Conservation (phyloP, 306 rosid species). For the Sicyos edulis region DNA sequence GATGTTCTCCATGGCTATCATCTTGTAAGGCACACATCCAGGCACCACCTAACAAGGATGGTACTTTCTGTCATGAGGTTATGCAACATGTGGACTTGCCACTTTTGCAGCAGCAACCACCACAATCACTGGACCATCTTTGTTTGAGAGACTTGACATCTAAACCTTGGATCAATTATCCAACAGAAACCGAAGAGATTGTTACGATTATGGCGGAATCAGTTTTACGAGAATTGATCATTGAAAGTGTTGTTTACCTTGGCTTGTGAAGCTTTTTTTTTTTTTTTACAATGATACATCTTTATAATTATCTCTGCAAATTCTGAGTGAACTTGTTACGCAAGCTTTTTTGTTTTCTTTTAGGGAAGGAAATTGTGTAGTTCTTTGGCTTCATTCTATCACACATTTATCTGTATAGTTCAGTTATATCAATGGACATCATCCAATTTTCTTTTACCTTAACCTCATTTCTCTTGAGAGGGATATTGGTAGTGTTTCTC, state of each 20-base stretch:
- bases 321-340: slow-evolving; percentile 9
- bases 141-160: slow-evolving; percentile 41
- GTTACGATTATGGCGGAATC: slow-evolving; percentile 38
- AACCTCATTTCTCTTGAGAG: not conserved
- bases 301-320: not conserved
- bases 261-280: slow-evolving; percentile 9
- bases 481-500: slow-evolving; percentile 7
- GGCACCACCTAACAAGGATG: slow-evolving; percentile 33
- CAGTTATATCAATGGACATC: not conserved
- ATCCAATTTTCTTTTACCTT: not conserved
- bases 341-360: slow-evolving; percentile 1
- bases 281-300: not conserved
- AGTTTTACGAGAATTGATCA: slow-evolving; percentile 44
- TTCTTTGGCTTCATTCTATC: slow-evolving; percentile 8
- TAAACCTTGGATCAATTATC: slow-evolving; percentile 47
- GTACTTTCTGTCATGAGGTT: slow-evolving; percentile 38
- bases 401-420: slow-evolving; percentile 4
- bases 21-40: slow-evolving; percentile 25
- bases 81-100: slow-evolving; percentile 32
- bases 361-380: not conserved
- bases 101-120: slow-evolving; percentile 27
- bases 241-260: slow-evolving; percentile 47
- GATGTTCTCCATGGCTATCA: slow-evolving; percentile 37
- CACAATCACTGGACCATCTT: slow-evolving; percentile 34
- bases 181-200: slow-evolving; percentile 35